Evolutionary conservation across 2,329 filamentous ascomycete genomes (phyloP).

Genomic region (Annulohypoxylon truncatum): DNA sequence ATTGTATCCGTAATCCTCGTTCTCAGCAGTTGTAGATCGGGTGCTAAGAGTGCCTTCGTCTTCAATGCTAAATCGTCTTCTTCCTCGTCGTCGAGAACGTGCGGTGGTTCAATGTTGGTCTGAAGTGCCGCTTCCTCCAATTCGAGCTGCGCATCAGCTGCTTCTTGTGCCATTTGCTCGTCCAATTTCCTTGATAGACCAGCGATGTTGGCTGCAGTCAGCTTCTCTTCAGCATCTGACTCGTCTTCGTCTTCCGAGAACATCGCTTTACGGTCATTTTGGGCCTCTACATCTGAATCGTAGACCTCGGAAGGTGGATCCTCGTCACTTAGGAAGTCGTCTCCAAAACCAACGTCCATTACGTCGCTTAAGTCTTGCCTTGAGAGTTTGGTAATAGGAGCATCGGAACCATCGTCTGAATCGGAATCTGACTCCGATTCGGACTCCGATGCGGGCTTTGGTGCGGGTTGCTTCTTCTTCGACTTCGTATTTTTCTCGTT

Average conservation of each 20-base stretch:
- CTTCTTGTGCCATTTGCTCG: constrained; percentile 78
- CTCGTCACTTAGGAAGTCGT: constrained; percentile 71
- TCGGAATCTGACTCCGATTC: constrained; percentile 60
- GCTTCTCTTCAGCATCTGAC: constrained; percentile 86
- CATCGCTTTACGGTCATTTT: constrained; percentile 71
- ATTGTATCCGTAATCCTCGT: constrained; percentile 93
- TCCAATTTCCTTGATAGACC: constrained; percentile 90
- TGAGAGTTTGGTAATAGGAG: too few relatives aligned
- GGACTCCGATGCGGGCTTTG: too few relatives aligned
- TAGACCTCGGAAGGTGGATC: constrained; percentile 73
- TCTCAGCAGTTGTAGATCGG: constrained; percentile 89
- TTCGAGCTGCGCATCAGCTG: constrained; percentile 85
- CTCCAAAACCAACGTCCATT: constrained; percentile 56
- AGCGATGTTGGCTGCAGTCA: constrained; percentile 96
- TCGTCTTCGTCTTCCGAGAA: constrained; percentile 97
- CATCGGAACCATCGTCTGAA: constrained; percentile 61
- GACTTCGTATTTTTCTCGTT: constrained; percentile 49
- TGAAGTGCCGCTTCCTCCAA: constrained; percentile 86
- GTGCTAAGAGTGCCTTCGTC: constrained; percentile 75
- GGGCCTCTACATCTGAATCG: constrained; percentile 76
- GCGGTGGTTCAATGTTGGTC: constrained; percentile 88
- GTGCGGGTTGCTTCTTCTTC: constrained; percentile 53
- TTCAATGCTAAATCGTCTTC: constrained; percentile 70
- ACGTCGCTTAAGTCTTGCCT: constrained; percentile 58
- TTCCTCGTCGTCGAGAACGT: constrained; percentile 72